A percentile compares a stretch with the other conserved stretches of the same genome.
These are phyloP conservation scores for Thuja plicata DNA, from an alignment of 83 land plant genomes.

Conservation along the genomic window DNA sequence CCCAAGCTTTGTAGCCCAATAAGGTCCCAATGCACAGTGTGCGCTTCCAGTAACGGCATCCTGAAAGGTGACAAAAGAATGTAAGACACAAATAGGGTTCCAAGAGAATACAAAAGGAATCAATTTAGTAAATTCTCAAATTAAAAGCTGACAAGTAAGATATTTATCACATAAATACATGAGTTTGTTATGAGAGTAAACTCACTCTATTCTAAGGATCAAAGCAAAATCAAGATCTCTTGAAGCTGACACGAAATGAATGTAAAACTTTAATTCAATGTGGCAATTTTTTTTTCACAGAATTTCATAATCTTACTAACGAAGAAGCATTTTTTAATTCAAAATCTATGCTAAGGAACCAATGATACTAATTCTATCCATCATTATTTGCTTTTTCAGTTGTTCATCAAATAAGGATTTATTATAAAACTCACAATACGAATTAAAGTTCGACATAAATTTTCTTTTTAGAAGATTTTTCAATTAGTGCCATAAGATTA, in stretches of 20 bases:
- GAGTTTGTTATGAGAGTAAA: neutral
- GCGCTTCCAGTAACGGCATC: slow-evolving; percentile 94
- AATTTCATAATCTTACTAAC: neutral
- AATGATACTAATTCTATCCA: neutral
- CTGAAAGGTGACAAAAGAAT: slow-evolving; percentile 24
- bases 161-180: neutral
- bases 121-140: neutral
- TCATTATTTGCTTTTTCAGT: neutral
- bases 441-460: neutral
- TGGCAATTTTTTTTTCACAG: neutral
- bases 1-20: slow-evolving; percentile 74
- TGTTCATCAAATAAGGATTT: neutral
- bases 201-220: neutral
- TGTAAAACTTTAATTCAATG: neutral
- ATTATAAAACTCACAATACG: neutral
- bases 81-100: neutral
- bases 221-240: slow-evolving; percentile 7
- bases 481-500: neutral
- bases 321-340: neutral
- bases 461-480: too few relatives aligned
- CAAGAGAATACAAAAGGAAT: neutral
- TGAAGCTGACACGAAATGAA: neutral
- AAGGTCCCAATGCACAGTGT: slow-evolving; percentile 76
- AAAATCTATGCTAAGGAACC: neutral
- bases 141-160: neutral